Conservation (phyloP, 2,329 filamentous ascomycete genomes). For the Pseudogymnoascus sp. region DNA sequence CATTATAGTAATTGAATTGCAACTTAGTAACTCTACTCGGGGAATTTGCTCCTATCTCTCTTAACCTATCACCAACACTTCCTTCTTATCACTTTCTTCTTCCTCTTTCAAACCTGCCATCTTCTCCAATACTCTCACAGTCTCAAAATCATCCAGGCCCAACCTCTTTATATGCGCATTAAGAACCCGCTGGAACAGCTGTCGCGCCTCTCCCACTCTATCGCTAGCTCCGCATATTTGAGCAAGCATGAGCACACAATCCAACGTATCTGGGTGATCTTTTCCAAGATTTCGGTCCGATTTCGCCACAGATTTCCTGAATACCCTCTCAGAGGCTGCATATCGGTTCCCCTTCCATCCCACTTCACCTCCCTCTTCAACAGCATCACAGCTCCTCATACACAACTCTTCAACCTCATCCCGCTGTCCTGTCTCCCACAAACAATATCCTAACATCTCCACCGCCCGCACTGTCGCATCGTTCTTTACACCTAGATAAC, state of each 20-base stretch:
- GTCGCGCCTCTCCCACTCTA: neutral
- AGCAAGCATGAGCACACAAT: neutral
- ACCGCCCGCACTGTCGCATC: neutral
- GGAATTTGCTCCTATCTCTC: neutral
- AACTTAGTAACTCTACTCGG: neutral
- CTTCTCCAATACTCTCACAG: neutral
- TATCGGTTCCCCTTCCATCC: neutral
- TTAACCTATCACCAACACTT: neutral
- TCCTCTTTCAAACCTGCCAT: neutral
- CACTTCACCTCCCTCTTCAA: neutral
- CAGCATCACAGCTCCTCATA: neutral
- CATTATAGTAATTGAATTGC: neutral
- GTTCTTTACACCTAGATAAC: neutral
- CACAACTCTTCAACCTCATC: neutral
- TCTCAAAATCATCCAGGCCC: neutral
- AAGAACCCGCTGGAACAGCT: neutral
- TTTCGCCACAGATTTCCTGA: neutral
- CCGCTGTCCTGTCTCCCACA: neutral
- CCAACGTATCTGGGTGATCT: neutral
- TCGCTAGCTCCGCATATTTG: neutral
- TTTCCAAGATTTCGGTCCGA: neutral
- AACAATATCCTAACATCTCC: neutral
- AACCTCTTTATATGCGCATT: neutral
- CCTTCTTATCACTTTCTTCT: neutral
- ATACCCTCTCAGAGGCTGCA: neutral